Conservation (phyloP, 345 rosid species). For the Microthlaspi erraticum region DNA sequence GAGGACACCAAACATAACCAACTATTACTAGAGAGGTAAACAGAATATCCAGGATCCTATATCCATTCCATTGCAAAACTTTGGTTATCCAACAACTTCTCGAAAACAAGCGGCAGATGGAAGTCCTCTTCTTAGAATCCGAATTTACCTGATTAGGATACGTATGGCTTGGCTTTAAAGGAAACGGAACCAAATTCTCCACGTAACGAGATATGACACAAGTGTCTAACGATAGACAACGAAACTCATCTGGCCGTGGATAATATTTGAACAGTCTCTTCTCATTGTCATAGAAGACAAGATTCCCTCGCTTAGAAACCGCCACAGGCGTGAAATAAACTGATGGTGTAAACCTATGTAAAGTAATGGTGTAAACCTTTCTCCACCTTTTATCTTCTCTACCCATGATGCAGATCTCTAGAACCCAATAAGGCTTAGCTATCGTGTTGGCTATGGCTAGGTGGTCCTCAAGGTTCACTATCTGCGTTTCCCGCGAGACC, state of each 20-base stretch:
- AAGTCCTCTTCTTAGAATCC: background rate
- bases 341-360: background rate
- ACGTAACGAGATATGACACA: background rate
- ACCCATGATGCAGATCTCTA: slow-evolving; percentile 2
- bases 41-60: background rate
- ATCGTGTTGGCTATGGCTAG: background rate
- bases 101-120: slow-evolving; percentile 1
- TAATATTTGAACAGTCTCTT: slow-evolving; percentile 9
- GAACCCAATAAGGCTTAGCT: background rate
- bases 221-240: slow-evolving; percentile 5
- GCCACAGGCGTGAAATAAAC: slow-evolving; percentile 7
- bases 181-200: slow-evolving; percentile 3
- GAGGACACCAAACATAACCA: slow-evolving; percentile 5
- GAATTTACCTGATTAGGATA: background rate
- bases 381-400: background rate
- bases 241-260: background rate
- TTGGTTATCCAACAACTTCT: background rate
- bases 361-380: background rate
- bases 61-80: background rate
- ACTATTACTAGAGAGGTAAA: background rate
- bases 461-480: background rate
- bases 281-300: background rate
- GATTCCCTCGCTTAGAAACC: slow-evolving; percentile 7
- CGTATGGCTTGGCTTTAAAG: background rate
- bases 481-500: background rate